These are phyloP conservation scores for Corniculantispora saksenae DNA, from an alignment of 2,329 filamentous ascomycete genomes.

Conservation along the genomic window DNA sequence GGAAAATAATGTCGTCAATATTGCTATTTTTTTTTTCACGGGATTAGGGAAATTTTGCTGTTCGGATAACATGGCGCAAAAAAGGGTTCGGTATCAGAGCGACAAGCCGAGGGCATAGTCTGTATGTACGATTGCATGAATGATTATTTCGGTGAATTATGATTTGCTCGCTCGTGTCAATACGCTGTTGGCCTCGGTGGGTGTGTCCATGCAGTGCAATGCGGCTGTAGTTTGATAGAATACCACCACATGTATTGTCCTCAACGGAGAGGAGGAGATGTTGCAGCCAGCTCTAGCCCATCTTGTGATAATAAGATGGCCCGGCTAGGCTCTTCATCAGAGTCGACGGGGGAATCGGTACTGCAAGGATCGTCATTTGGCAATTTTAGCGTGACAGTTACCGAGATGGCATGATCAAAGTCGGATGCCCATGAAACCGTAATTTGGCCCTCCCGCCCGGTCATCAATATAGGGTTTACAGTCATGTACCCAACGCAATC, in stretches of 20 bases:
- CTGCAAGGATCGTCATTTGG: neutral
- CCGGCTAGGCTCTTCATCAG: too few species aligned
- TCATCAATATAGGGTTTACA: neutral
- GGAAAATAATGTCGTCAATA: neutral
- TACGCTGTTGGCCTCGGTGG: too few species aligned
- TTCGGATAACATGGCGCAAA: slow-evolving; percentile 11
- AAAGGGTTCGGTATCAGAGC: neutral
- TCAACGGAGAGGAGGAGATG: neutral
- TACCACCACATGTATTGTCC: neutral
- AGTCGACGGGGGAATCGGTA: too few species aligned
- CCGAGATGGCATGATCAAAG: neutral
- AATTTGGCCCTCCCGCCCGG: neutral
- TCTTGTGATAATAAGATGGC: neutral
- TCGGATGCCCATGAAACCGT: neutral
- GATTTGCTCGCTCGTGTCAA: neutral
- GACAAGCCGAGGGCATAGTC: neutral
- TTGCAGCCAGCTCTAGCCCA: neutral
- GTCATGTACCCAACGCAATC: neutral
- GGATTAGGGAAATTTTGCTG: neutral
- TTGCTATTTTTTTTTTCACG: neutral
- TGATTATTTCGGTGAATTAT: neutral
- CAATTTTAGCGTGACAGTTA: neutral
- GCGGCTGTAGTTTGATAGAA: neutral
- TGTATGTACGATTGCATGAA: slow-evolving; percentile 1
- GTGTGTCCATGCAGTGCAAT: neutral